These are phyloP conservation scores for Rubia balearica DNA, from an alignment of 305 asterid species.

Conservation along the genomic window DNA sequence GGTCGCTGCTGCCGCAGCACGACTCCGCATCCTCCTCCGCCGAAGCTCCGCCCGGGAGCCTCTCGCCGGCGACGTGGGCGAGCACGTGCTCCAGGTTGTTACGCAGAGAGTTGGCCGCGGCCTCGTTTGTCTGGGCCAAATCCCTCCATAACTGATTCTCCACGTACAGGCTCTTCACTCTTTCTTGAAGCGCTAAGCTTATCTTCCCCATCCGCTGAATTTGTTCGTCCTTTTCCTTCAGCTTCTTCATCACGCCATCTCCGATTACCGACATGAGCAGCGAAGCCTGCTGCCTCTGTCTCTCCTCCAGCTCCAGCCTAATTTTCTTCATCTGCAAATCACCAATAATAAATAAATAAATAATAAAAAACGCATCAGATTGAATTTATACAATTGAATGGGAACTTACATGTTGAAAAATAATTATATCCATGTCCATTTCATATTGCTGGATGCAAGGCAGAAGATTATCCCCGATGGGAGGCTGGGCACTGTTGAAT, in stretches of 20 bases:
- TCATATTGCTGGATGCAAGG: conserved; percentile 46
- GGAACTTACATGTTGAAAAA: conserved; percentile 59
- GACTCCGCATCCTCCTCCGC: conserved; percentile 60
- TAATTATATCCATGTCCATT: conserved; percentile 50
- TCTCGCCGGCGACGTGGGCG: conserved; percentile 39
- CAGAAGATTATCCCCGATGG: conserved; percentile 35
- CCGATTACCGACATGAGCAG: conserved; percentile 42
- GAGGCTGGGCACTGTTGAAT: conserved; percentile 27
- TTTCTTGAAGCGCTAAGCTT: conserved; percentile 51
- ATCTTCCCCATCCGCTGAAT: conserved; percentile 52
- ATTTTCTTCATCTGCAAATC: conserved; percentile 52
- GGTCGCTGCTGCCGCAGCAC: conserved; percentile 58
- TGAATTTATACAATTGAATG: no score
- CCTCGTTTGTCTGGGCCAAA: conserved; percentile 74
- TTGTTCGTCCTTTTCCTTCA: conserved; percentile 70
- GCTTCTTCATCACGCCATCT: conserved; percentile 42
- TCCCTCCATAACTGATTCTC: conserved; percentile 73
- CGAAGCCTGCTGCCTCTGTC: conserved; percentile 55
- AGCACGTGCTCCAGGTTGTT: conserved; percentile 59
- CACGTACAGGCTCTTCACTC: conserved; percentile 38
- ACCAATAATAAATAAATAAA: neutral
- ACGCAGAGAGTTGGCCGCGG: conserved; percentile 68
- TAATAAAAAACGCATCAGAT: no score
- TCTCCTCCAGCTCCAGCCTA: conserved; percentile 56
- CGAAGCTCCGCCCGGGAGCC: conserved; percentile 14